A percentile compares a stretch with the other conserved stretches of the same genome.
Evolutionary conservation across 176 grass and related monocot genomes (phyloP).

Genomic region (Oryza officinalis): DNA sequence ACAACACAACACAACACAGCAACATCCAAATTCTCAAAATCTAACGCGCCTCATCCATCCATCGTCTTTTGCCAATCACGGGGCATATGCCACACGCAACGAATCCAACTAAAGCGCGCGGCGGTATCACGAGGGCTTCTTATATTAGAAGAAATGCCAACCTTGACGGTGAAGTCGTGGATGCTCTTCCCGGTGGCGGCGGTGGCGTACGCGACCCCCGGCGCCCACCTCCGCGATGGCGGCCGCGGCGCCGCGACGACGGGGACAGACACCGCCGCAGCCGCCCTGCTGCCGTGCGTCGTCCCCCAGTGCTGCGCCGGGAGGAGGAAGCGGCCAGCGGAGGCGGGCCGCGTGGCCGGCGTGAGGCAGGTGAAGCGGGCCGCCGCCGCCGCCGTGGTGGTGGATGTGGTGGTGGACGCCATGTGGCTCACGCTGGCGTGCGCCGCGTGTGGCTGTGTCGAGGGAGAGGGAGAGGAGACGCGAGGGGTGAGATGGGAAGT

Average conservation of each 20-base stretch:
- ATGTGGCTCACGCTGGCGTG: constrained; percentile 32
- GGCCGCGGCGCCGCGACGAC: constrained; percentile 4
- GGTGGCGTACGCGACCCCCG: constrained; percentile 74
- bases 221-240: constrained; percentile 36
- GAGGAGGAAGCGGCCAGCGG: neutral
- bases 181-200: constrained; percentile 82
- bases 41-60: neutral
- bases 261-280: neutral
- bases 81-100: neutral
- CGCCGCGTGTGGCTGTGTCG: constrained; percentile 20
- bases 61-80: neutral
- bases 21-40: neutral
- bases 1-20: neutral
- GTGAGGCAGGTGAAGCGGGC: constrained; percentile 25
- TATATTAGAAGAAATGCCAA: neutral
- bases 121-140: too few species aligned
- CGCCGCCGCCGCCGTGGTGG: neutral
- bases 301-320: neutral
- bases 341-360: neutral
- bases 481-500: neutral
- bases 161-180: constrained; percentile 88
- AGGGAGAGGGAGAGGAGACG: neutral
- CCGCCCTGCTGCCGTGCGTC: neutral
- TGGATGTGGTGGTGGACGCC: constrained; percentile 12
- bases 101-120: neutral